Evolutionary conservation across 2,329 filamentous ascomycete genomes (phyloP), one percentile per base, ranked within the genome.

Genomic region (Neocucurbitaria cava): DNA sequence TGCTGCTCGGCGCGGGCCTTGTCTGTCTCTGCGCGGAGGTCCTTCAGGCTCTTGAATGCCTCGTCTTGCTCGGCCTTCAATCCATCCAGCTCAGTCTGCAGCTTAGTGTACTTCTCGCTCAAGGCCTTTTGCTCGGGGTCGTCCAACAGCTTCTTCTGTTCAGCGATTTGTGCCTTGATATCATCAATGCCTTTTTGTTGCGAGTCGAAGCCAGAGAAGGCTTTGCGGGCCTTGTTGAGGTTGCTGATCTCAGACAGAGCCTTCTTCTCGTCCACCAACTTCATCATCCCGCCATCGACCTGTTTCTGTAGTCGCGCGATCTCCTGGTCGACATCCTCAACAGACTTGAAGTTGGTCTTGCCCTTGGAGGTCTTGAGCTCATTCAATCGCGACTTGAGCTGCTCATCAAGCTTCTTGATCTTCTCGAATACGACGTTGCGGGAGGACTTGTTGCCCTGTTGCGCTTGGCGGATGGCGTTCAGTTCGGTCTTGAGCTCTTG

Each of bases 211-310:
- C 87, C 86, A 54, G 88, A 87, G 76, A 99, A 97, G 78, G 87
- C 89, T 87, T 97, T 98, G 81, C 91, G 91, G 71, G 90, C 85
- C 83, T 96, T 96, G 77, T 90, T 89, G 64, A 98, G 81, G 75
- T 81, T 89, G 44, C 89, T 90, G 68, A 96, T 89, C 69, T 97
- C 92, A 46, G 85, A 81, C 18, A 98, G 83, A 8, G 91, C 88
- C 85, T 97, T 98, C 84, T 92, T 96, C 86, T 98, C 95, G 69
- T 99, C 95, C 10, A 98, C 95, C 46, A 99, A 82, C 81, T 93
- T 96, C 89, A 99, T 93, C 75, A 85, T 89, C 62, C 94, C 94
- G 31, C 87, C 85, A 76, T 96, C 91, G 67, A 98, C 92, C 75
- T 94, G 86, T 78, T 89, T 89, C 64, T 96, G 91, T 49, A 97